Conservation (phyloP, 1,284 basidiomycete species). For the Ceratobasidium sp. region DNA sequence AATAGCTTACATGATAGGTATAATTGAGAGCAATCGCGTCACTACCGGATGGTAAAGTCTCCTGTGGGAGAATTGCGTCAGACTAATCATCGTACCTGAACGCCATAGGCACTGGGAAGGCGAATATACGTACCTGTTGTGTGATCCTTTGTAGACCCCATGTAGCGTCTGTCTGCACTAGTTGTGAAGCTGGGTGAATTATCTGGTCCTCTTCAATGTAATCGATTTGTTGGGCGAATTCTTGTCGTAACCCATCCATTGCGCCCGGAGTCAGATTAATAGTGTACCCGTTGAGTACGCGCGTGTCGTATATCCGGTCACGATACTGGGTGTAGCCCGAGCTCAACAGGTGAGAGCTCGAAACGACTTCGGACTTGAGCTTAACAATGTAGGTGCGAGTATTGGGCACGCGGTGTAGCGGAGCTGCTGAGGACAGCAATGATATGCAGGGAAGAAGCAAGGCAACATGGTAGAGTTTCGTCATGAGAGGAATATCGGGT, state of each 20-base stretch:
- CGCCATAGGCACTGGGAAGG: background rate
- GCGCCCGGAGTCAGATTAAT: background rate
- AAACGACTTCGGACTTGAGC: background rate
- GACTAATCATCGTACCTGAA: background rate
- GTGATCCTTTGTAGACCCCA: constrained; percentile 24
- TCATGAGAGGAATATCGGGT: no score
- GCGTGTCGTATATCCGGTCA: background rate
- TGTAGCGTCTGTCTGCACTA: constrained; percentile 5
- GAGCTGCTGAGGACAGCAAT: background rate
- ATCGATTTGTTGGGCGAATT: constrained; percentile 4
- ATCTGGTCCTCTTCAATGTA: constrained; percentile 15
- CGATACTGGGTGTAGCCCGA: background rate
- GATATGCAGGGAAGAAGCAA: no score
- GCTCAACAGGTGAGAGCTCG: background rate
- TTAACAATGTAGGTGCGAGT: constrained; percentile 10
- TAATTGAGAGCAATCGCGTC: background rate
- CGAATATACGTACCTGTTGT: background rate
- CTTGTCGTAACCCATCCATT: background rate
- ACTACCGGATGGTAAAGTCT: background rate
- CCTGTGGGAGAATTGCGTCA: background rate
- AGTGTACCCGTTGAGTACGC: constrained; percentile 10
- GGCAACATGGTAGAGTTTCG: no score
- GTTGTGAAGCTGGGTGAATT: background rate
- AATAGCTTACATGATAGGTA: constrained; percentile 3
- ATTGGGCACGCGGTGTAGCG: background rate